Base-by-base conservation (phyloP, 768 basidiomycete species). In the Boletus rubroflammeus region DNA sequence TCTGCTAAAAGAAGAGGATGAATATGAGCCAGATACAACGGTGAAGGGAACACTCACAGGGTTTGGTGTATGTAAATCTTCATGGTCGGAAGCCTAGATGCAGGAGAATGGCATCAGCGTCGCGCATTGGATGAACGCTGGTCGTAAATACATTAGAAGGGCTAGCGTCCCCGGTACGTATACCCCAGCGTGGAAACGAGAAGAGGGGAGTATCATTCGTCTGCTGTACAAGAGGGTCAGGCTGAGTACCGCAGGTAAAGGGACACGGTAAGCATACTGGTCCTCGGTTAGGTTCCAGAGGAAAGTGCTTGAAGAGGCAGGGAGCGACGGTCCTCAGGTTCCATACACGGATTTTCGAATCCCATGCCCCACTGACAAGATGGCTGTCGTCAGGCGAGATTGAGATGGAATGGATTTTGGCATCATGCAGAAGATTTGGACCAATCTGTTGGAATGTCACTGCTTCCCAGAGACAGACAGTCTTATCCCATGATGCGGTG, bases 401-500 rank as follows among this genome's bases (percentile, higher is more conserved):
- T 0, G 64, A 56, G 40, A 67, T 38, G 7, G 55, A 57, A 25
- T 48, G 32, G 5, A 62, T 47, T 10, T 34, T 35, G 14, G 43
- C 7, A 17, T 54, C 40, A 19, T 66, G 64, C 35, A 23, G 40
- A 39, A 66, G 65, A 15, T 3, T 25, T 2, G 62, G 62, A 13
- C 57, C 62, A 5, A 62, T 29, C 44, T 56, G 65, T 21, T 58
- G 55, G 21, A 59, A 54, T 2, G 65, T 59, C 21, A 21, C 39
- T 0, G 54, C 50, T 38, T 67, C 64, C 66, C 68, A 71, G 26
- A 71, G 48, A 39, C 69, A 58, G 21, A 68, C 53, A 2, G 68
- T 71, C 21, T 47, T 62, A 21, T 70, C 69, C 58, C 47, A 56
- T 5, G 68, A 72, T 1, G 59, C 68, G 7, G 68, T 70, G 5